Evolutionary conservation across 306 rosid genomes (phyloP).

Genomic region (Albizia julibrissin): DNA sequence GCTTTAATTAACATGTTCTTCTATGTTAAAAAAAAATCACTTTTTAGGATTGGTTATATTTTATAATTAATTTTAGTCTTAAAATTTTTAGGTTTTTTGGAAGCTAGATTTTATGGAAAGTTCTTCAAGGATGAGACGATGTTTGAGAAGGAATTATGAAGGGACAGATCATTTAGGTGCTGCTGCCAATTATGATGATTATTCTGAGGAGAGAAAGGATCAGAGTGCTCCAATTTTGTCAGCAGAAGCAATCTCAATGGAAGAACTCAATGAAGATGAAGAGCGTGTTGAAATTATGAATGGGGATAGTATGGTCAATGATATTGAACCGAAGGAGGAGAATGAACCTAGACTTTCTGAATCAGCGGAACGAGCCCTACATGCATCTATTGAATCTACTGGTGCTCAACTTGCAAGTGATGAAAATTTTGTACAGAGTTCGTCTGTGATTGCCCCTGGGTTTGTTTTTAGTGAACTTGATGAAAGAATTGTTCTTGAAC

Average conservation of each 20-base stretch:
- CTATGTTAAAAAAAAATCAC: neutral
- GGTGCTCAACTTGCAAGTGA: conserved; percentile 52
- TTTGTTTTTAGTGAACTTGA: conserved; percentile 84
- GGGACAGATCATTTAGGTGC: conserved; percentile 93
- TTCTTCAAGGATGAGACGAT: conserved; percentile 88
- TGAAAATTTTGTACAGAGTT: conserved; percentile 56
- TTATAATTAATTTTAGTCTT: conserved; percentile 26
- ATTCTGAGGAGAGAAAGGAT: conserved; percentile 44
- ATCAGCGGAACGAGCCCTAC: conserved; percentile 46
- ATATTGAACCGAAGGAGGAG: conserved; percentile 45
- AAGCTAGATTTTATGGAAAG: conserved; percentile 95
- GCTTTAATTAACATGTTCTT: conserved; percentile 24
- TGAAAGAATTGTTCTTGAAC: conserved; percentile 91
- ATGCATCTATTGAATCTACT: conserved; percentile 49
- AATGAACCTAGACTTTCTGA: conserved; percentile 53
- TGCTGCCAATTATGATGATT: conserved; percentile 84
- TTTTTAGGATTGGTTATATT: neutral
- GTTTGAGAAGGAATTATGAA: conserved; percentile 73
- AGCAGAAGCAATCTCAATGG: conserved; percentile 77
- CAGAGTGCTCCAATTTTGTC: conserved; percentile 68
- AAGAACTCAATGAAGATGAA: conserved; percentile 63
- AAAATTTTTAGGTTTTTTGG: conserved; percentile 81
- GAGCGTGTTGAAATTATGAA: conserved; percentile 65
- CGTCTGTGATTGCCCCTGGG: conserved; percentile 73
- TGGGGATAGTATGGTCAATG: conserved; percentile 51